Base-by-base conservation (phyloP, 179 eudicot species). In the Dionaea muscipula region DNA sequence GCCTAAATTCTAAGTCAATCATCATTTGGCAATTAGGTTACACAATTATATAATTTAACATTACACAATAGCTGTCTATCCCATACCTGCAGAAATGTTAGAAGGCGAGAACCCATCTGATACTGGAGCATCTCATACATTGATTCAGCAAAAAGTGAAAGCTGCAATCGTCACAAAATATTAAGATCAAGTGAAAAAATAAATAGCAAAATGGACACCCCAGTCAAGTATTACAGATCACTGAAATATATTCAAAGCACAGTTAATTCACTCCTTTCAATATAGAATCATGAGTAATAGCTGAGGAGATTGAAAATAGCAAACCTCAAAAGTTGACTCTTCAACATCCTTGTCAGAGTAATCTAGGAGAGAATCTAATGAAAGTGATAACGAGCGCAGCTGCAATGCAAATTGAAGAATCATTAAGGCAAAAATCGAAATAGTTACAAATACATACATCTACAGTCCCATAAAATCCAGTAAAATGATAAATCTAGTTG, bases 121-220 rank as follows among this genome's bases (percentile, higher is more conserved):
- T 73, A 84, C 62, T 91, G 96, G 55, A 91, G 94, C 98, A 91
- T 91, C 75, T 91, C 98, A 59, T 80, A 77, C 12, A 91, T 62
- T 18, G 96, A 75, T 62, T 91, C 98, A 5, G 98, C 98, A 74
- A 91, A 87, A 15, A 91, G 50, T 18, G 96, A 91, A 53, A 91
- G 75, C 98, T 91, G 81, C 74, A 68, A 63, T 57, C 50, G 56
- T 22, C 20, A 55, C 1, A 51, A 54, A 49, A n/a, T 25, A 23
- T 18, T 41, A 51, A 19, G 50, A 7, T 25, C 57, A 61, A 21
- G 47, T 16, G 14, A 18, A 18, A 18, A 10, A 18, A 44, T 8
- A 44, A 44, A 6, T 1, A 15, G 1, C 35, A 11, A 31, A 11
- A 31, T 11, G 10, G 35, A 31, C 35, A 31, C 35, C 10, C 3